Percentiles rank a stretch among this genome's conserved stretches.
Conservation (phyloP, 2,329 filamentous ascomycete genomes). For the Stemphylium beticola region DNA sequence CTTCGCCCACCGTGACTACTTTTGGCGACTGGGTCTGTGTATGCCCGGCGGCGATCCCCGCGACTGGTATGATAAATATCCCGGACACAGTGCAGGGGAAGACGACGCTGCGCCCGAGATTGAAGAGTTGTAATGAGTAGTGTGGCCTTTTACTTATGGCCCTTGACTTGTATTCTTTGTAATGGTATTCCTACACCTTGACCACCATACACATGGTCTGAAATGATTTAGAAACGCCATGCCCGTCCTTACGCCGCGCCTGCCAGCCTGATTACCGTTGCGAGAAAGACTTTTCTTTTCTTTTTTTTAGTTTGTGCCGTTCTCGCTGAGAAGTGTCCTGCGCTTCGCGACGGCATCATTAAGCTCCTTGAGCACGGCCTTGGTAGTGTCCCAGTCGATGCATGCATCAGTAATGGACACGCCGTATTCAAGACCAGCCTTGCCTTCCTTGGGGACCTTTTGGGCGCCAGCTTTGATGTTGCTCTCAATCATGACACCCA, state of each 20-base stretch:
- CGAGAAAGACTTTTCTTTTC: neutral
- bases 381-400: conserved; percentile 92
- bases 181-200: neutral
- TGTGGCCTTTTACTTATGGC: neutral
- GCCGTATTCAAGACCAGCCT: conserved; percentile 84
- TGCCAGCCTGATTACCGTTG: neutral
- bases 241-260: conserved; percentile 6
- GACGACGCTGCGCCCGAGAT: conserved; percentile 21
- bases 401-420: conserved; percentile 98
- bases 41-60: conserved; percentile 77
- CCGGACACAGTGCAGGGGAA: conserved; percentile 24
- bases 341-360: conserved; percentile 81
- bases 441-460: conserved; percentile 88
- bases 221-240: conserved; percentile 5
- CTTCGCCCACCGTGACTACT: conserved; percentile 95
- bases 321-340: conserved; percentile 57
- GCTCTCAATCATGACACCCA: conserved; percentile 99
- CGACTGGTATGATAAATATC: conserved; percentile 65
- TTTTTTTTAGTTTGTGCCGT: conserved; percentile 34
- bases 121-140: conserved; percentile 22
- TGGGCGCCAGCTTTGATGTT: conserved; percentile 95
- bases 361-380: conserved; percentile 75
- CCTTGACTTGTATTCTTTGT: neutral
- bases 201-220: neutral
- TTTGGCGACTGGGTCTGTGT: conserved; percentile 90